phyloP scores from a whole-genome alignment of 768 basidiomycete species.

The Lentinula sp. region DNA sequence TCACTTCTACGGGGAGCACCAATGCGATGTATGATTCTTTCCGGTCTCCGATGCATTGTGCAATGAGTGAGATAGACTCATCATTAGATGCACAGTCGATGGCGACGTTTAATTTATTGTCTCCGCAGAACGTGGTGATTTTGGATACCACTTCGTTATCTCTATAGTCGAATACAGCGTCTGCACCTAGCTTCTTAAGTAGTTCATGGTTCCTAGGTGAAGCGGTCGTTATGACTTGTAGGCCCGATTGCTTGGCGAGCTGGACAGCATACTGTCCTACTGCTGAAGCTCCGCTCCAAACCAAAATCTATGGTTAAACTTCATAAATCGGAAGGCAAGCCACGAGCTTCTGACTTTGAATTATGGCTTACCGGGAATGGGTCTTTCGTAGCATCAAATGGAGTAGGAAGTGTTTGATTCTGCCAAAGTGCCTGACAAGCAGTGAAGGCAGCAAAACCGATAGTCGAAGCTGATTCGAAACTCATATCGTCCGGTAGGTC shows the following conservation, averaged over 20 bases:
- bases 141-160: constrained; percentile 18
- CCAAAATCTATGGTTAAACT: neutral
- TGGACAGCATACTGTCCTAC: constrained; percentile 31
- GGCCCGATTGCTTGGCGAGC: constrained; percentile 31
- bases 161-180: constrained; percentile 29
- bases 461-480: constrained; percentile 12
- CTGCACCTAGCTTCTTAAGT: constrained; percentile 33
- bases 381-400: constrained; percentile 5
- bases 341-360: neutral
- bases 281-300: constrained; percentile 8
- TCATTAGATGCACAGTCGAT: constrained; percentile 17
- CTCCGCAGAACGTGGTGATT: constrained; percentile 16
- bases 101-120: constrained; percentile 12
- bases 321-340: neutral
- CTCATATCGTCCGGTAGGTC: constrained; percentile 10
- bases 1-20: constrained; percentile 3
- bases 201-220: constrained; percentile 29
- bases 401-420: constrained; percentile 12
- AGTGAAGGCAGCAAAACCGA: constrained; percentile 12
- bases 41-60: neutral
- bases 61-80: constrained; percentile 8
- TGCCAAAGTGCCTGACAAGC: constrained; percentile 14
- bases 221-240: constrained; percentile 33
- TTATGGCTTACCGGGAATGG: constrained; percentile 8
- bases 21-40: constrained; percentile 34